A percentile compares a stretch with the other conserved stretches of the same genome.
Conservation (phyloP, 2,329 filamentous ascomycete genomes). For the Mycogone perniciosa region DNA sequence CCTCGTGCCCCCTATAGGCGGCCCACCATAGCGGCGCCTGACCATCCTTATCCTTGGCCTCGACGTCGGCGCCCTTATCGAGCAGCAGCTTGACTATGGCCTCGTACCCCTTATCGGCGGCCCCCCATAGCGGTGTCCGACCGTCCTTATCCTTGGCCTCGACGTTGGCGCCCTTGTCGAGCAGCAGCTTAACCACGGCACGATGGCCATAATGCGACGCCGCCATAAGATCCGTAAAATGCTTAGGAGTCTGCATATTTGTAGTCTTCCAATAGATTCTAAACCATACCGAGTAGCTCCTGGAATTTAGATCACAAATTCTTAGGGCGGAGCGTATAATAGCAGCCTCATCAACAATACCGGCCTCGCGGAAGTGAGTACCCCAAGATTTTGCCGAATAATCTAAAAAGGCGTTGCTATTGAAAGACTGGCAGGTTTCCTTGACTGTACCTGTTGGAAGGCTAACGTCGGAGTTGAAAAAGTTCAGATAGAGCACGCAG, state of each 20-base stretch:
- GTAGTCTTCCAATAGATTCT: not conserved
- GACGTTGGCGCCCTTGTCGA: no score
- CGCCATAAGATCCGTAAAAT: no score
- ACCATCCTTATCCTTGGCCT: no score
- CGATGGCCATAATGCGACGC: no score
- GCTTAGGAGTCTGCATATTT: not conserved
- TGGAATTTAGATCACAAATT: constrained; percentile 14
- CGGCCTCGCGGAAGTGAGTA: constrained; percentile 17
- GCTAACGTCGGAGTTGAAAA: constrained; percentile 11
- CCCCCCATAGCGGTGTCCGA: no score
- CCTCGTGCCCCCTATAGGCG: no score
- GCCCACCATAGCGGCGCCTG: no score
- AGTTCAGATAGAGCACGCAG: constrained; percentile 18
- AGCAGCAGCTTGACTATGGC: not conserved
- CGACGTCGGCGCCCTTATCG: no score
- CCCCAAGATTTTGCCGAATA: constrained; percentile 20
- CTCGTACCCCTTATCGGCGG: no score
- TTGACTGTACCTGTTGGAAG: not conserved
- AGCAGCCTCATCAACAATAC: constrained; percentile 5
- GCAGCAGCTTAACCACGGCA: no score
- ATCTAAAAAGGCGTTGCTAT: constrained; percentile 13
- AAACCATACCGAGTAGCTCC: constrained; percentile 7
- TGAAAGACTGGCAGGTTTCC: not conserved
- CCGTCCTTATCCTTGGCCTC: no score
- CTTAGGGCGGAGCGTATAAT: constrained; percentile 8